Percentiles rank a stretch among this genome's conserved stretches.
phyloP scores from a whole-genome alignment of 2,329 filamentous ascomycete species.

The Cercospora beticola region DNA sequence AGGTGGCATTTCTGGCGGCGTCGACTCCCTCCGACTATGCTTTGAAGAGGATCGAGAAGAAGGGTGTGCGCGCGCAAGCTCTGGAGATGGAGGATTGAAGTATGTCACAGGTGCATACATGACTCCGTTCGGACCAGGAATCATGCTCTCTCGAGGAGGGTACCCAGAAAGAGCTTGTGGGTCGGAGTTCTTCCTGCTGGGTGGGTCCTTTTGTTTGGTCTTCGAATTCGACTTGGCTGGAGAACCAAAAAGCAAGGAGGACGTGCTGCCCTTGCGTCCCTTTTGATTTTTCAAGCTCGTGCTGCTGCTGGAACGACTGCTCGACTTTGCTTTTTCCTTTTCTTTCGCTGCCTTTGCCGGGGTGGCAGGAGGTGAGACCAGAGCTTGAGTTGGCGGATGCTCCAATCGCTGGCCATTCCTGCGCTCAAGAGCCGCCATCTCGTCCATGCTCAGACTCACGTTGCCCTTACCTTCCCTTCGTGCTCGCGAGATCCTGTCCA shows the following conservation, averaged over 20 bases:
- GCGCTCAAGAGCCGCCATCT: slow-evolving; percentile 75
- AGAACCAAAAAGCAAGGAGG: slow-evolving; percentile 34
- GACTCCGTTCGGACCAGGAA: slow-evolving; percentile 50
- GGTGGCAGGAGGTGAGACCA: slow-evolving; percentile 36
- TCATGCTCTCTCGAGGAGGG: slow-evolving; percentile 31
- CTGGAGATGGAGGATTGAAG: slow-evolving; percentile 33
- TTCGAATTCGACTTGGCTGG: slow-evolving; percentile 39
- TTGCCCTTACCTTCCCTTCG: slow-evolving; percentile 73
- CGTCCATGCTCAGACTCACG: slow-evolving; percentile 75
- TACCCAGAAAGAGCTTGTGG: slow-evolving; percentile 21
- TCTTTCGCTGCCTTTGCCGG: slow-evolving; percentile 24
- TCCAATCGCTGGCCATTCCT: slow-evolving; percentile 32
- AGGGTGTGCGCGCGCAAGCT: slow-evolving; percentile 8
- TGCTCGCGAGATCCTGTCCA: slow-evolving; percentile 77
- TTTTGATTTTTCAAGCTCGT: slow-evolving; percentile 37
- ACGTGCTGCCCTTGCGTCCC: slow-evolving; percentile 39
- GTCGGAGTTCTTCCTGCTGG: slow-evolving; percentile 30
- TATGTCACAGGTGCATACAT: slow-evolving; percentile 43
- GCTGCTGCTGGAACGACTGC: slow-evolving; percentile 39
- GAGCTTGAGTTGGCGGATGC: slow-evolving; percentile 26
- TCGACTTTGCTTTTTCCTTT: slow-evolving; percentile 25
- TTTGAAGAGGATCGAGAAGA: slow-evolving; percentile 25
- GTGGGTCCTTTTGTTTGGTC: slow-evolving; percentile 30
- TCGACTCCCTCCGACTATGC: slow-evolving; percentile 35
- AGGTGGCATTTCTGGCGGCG: slow-evolving; percentile 31